Base-by-base conservation (phyloP, 2,329 filamentous ascomycete species). In the Penicillium sp. region DNA sequence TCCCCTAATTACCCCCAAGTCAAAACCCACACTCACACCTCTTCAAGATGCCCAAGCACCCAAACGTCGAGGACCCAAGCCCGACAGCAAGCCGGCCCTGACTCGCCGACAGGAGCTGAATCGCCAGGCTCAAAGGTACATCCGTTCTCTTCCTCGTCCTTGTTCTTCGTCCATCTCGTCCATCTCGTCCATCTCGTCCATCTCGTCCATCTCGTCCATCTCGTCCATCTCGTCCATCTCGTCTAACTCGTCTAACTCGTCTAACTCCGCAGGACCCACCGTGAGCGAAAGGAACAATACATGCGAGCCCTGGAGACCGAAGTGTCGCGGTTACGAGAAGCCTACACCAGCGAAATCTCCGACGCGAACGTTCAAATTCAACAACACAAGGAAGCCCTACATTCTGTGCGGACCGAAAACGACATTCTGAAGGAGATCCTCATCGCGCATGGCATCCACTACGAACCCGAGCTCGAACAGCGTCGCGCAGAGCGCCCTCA, bases 221-320 rank as follows among this genome's bases (percentile, higher is more conserved):
- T 34, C 15, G 7, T 6, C 2, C 21, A 17, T 7, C 1, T 12
- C 12, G 21, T 36, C 21, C 24, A 40, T 13, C 1, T 24, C 21
- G 7, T 40, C 36, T 12, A 33, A 27, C 15, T 52, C 68, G 27
- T 68, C n/a, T n/a, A n/a, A n/a, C n/a, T n/a, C n/a, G n/a, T n/a
- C n/a, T n/a, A n/a, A 47, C 30, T 51, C 44, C 51, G 48, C 68
- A 96, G 94, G 68, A 97, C 94, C 15, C 94, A 99, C 73, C 91
- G 94, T 49, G 94, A 97, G 75, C 86, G 94, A 61, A 97, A 97
- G 72, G 94, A 97, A 74, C 83, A 91, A 64, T 97, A 97, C 71
- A 95, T 97, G 78, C 95, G 95, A 72, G 86, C 89, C 9, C 83
- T 97, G 13, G 94, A 99, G 73, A 87, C 93, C 66, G 91, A 97